Evolutionary conservation across 2,329 filamentous ascomycete genomes (phyloP), one percentile per base, ranked within the genome.

Genomic region (Aspergillus aculeatus): DNA sequence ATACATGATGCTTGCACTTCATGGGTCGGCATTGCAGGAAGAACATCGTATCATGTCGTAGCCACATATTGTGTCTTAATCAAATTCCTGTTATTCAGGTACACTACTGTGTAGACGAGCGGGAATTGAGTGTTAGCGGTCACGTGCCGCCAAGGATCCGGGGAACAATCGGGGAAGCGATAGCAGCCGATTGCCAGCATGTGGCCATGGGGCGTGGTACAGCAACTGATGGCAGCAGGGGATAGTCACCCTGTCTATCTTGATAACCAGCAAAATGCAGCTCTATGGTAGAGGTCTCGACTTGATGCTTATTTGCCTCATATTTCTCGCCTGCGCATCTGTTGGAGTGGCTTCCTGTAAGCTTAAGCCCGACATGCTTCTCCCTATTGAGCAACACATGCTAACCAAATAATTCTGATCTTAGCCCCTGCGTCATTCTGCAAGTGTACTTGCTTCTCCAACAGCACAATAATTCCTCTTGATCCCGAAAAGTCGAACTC

Each of bases 371-470:
- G 38, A 44, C 38, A n/a, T 44, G 38, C 5, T 44, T 9, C 16
- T 14, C 16, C 16, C 38, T 19, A 19, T 44, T 14, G 14, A n/a
- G 14, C 38, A 44, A 19, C 19, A 44, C 16, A 23, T 23, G 21
- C 47, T 48, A 12, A 61, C 50, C 50, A 51, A 58, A 35, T 11
- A 56, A 12, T 11, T 47, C 26, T 50, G 47, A 21, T 29, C 50
- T n/a, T 54, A 78, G 76, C 71, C 10, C 76, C 76, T 12, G 84
- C 85, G 16, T 87, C 86, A 60, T 89, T 89, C 75, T 89, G 87
- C 82, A 89, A 89, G 83, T 89, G 87, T 73, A 88, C 85, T 58
- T 89, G 87, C 74, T 86, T 85, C 75, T 81, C 81, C 54, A 89
- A 89, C 71, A 86, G 83, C 75, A 88, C 86, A 57, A 88, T 89